Base-by-base conservation (phyloP, 306 rosid species). In the Pachyrhizus erosus region DNA sequence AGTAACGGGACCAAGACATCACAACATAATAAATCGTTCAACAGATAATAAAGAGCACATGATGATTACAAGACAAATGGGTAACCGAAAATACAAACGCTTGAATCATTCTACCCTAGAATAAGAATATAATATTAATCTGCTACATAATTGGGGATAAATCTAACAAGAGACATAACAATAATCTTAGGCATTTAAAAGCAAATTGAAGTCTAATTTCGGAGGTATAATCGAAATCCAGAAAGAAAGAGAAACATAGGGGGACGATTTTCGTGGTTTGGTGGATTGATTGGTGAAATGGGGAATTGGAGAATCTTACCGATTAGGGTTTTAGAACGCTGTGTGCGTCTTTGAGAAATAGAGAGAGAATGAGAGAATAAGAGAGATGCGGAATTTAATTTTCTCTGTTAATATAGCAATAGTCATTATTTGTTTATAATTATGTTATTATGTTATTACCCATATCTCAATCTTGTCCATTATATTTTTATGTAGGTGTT, bases 241-340 rank as follows among this genome's bases (percentile, higher is more conserved):
- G 34, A 29, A 14, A 39, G 20, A 24, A 29, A 26, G 23, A 5
- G 14, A 6, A 40, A 7, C 34, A 31, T 31, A n/a, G n/a, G n/a
- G 10, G 42, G 12, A 65, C 6, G 4, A 34, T 7, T 72, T 62
- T 73, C 1, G 24, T 42, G 11, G 61, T 37, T 64, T 17, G 2
- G 1, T 7, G 20, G 15, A 86, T 34, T 70, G 66, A 79, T 75
- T 64, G 40, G 8, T 40, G 40, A 40, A 64, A 17, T 6, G 9
- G 24, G 45, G 34, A 76, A 75, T 71, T 65, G 15, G 75, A 76
- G 83, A 80, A 80, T 87, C 83, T 60, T 18, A 87, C 87, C 78
- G 34, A 33, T 65, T 83, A 87, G 89, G 89, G 83, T 80, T 87
- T 80, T 62, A 64, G 78, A 80, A 76, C 45, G 79, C 81, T 69